These are phyloP conservation scores for Aureobasidium sp. DNA, from an alignment of 2,329 filamentous ascomycete species.

Conservation along the genomic window DNA sequence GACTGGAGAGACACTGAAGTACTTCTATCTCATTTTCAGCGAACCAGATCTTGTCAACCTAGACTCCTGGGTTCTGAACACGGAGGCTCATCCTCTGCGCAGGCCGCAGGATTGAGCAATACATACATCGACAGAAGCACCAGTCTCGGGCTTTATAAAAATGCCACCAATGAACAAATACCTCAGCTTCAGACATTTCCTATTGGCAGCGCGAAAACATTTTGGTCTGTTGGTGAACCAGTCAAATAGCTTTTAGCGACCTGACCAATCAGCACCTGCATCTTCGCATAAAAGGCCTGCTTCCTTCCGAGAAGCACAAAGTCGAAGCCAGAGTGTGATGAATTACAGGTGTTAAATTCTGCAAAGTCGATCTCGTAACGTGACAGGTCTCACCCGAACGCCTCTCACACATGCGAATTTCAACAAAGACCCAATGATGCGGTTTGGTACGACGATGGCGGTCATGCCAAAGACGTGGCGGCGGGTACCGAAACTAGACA, in stretches of 20 bases:
- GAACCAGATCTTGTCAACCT: slow-evolving; percentile 53
- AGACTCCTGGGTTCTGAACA: slow-evolving; percentile 36
- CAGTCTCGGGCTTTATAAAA: neutral
- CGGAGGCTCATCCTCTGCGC: slow-evolving; percentile 14
- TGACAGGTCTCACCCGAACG: neutral
- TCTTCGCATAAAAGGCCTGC: neutral
- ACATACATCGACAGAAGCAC: neutral
- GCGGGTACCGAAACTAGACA: neutral
- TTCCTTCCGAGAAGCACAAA: neutral
- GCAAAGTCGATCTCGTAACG: neutral
- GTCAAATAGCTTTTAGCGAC: neutral
- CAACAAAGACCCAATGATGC: neutral
- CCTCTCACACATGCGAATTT: neutral
- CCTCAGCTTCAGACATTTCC: neutral
- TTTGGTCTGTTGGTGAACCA: neutral
- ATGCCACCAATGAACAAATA: neutral
- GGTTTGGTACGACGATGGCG: neutral
- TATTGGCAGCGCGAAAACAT: neutral
- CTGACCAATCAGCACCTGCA: slow-evolving; percentile 1
- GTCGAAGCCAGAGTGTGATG: neutral
- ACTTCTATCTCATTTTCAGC: slow-evolving; percentile 57
- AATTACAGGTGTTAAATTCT: neutral
- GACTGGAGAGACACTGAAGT: slow-evolving; percentile 55
- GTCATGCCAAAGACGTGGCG: neutral
- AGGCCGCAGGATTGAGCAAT: neutral